Conservation (phyloP, 2,329 filamentous ascomycete species). For the Stylonectria norvegica region DNA sequence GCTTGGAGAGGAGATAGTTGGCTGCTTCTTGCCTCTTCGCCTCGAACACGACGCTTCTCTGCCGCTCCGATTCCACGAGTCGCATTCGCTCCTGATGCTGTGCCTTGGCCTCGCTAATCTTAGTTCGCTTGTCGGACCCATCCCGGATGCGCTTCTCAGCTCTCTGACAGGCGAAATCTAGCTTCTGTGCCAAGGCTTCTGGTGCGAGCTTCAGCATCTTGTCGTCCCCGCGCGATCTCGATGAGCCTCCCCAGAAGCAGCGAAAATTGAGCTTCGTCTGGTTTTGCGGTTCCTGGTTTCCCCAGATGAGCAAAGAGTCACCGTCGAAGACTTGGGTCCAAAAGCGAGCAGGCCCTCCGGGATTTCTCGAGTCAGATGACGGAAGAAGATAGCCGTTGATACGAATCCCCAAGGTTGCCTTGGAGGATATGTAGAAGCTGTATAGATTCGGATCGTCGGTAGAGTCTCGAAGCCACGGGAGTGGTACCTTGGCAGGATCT, state of each 20-base stretch:
- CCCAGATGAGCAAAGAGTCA: conserved; percentile 73
- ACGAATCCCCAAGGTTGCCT: conserved; percentile 69
- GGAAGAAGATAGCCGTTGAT: conserved; percentile 70
- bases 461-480: conserved; percentile 36
- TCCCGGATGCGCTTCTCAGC: conserved; percentile 45
- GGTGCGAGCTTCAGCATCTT: conserved; percentile 35
- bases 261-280: conserved; percentile 49
- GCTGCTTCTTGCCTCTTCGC: conserved; percentile 44
- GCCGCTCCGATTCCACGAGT: conserved; percentile 45
- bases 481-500: conserved; percentile 53
- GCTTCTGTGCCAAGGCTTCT: conserved; percentile 38
- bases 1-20: conserved; percentile 34
- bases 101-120: conserved; percentile 40
- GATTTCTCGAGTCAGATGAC: conserved; percentile 53
- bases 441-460: conserved; percentile 50
- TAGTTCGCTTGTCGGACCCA: conserved; percentile 37
- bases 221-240: conserved; percentile 34
- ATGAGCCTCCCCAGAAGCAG: conserved; percentile 56
- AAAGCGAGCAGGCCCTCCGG: conserved; percentile 51
- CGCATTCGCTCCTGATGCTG: conserved; percentile 43
- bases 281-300: conserved; percentile 39
- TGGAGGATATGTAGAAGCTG: conserved; percentile 73
- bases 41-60: conserved; percentile 50
- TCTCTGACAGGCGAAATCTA: conserved; percentile 48
- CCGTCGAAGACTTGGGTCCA: conserved; percentile 73